Evolutionary conservation across 2,329 filamentous ascomycete genomes (phyloP).

Genomic region (Fusarium setosum): DNA sequence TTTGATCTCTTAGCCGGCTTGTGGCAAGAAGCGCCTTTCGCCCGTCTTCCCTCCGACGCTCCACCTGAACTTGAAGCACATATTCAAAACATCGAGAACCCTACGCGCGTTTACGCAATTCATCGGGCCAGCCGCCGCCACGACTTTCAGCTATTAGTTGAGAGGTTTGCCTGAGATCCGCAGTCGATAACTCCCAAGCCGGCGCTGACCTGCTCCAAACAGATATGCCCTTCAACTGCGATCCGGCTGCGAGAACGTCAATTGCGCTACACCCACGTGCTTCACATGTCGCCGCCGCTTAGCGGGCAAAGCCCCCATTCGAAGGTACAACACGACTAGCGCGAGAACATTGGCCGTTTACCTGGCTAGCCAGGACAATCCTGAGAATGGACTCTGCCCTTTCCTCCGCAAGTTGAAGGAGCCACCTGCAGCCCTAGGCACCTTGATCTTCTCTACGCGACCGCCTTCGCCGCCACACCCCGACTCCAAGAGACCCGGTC

Average conservation of each 20-base stretch:
- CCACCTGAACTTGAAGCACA: constrained; percentile 66
- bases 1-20: constrained; percentile 65
- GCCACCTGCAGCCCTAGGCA: constrained; percentile 58
- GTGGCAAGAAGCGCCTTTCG: constrained; percentile 71
- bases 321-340: constrained; percentile 83
- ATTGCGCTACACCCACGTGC: constrained; percentile 82
- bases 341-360: constrained; percentile 84
- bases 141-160: constrained; percentile 74
- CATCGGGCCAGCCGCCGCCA: constrained; percentile 71
- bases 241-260: constrained; percentile 77
- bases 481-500: constrained; percentile 26
- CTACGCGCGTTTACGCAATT: constrained; percentile 69
- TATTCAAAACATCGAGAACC: constrained; percentile 70
- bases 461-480: constrained; percentile 32
- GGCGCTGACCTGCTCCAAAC: constrained; percentile 25
- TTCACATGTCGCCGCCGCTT: constrained; percentile 80
- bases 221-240: constrained; percentile 87
- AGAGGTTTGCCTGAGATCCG: constrained; percentile 61
- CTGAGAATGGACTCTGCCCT: constrained; percentile 76
- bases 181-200: neutral
- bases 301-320: constrained; percentile 74
- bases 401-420: constrained; percentile 56
- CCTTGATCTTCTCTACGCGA: constrained; percentile 57
- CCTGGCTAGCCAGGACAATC: constrained; percentile 82
- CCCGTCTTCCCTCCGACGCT: constrained; percentile 69